Evolutionary conservation across 2,329 filamentous ascomycete species (phyloP), one percentile per base, ranked within the genome.

Genomic region (Fusarium vanettenii): DNA sequence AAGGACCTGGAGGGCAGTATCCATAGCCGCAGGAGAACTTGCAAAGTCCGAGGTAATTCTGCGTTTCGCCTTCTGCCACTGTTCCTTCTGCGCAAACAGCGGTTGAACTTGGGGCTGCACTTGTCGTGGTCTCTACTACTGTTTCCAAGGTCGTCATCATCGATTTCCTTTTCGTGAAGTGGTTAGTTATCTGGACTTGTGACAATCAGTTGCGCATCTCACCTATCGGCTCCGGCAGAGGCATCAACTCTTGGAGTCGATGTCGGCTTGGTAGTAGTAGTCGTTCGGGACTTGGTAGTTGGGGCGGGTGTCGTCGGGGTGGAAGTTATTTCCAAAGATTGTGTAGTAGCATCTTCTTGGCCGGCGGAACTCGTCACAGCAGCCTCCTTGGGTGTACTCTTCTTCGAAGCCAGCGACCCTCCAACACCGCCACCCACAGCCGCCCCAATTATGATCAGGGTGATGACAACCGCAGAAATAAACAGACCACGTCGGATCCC

Each of bases 1-100:
- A 73, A 27, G 71, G 66, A 1, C 66, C 70, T 5, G 61, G 55
- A 13, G 71, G 71, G 14, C 70, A 73, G 56, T 73, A 73, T 41
- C 70, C 71, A 10, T 73, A 57, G 4, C 50, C 41, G 20, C 71
- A 73, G 9, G n/a, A 55, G 56, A 73, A 73, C 4, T 62, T 67
- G 48, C 71, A 72, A 5, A 72, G 71, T 0, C 63, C 63, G 5
- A 70, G 60, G n/a, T 64, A 70, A 20, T 69, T 73, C 18, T 64
- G 20, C 4, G 71, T 59, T 43, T 72, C 69, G 13, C 66, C 63
- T 5, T 18, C 22, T 11, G 63, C 71, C 13, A 73, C 69, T 3
- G 63, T 66, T 35, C 66, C 71, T 20, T 64, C 66, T 8, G 35
- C 29, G 5, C 70, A 73, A 20, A 66, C 63, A 1, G 41, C 66